Evolutionary conservation across 768 basidiomycete species (phyloP), one percentile per base, ranked within the genome.

Genomic region (Floccularia luteovirens): DNA sequence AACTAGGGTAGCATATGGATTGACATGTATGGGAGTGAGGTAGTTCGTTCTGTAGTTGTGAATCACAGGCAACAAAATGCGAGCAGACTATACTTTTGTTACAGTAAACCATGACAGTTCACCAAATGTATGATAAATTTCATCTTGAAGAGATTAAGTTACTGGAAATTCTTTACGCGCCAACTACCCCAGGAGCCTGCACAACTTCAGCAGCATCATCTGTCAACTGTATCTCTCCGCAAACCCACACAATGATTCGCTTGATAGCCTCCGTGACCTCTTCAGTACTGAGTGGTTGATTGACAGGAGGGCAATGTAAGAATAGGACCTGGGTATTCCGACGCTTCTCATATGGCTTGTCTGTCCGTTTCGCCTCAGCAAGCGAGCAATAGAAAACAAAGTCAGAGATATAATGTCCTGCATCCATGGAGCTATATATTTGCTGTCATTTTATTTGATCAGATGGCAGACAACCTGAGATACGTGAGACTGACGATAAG

Each of bases 351-450:
- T 64, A 60, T 3, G 59, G 60, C 36, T 69, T 69, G 1, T 63
- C 61, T 14, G 57, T 64, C 2, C 79, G 73, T 51, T 70, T 74
- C 20, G 75, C 70, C 53, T 85, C 83, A 3, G 82, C 81, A 20
- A 86, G 68, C 7, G 82, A 84, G 52, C 81, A 80, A 50, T 82
- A 88, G 55, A 81, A 84, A 43, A 80, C 72, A 56, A 81, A 87
- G 60, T 87, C 84, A 53, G 79, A 83, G 8, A 86, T 59, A 55
- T 78, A 88, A 54, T 82, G 80, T 0, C 83, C 84, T 12, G 82
- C 79, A 52, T 87, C 84, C 69, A 79, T 73, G 2, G 83, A 85
- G 14, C 79, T 70, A 53, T 79, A 77, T 16, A 84, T 77, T 60
- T 79, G 69, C 79, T 84, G 49, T 36, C 32, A 24, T 40, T 28